These are phyloP conservation scores for Zymoseptoria tritici DNA, from an alignment of 2,329 filamentous ascomycete genomes.

Conservation along the genomic window DNA sequence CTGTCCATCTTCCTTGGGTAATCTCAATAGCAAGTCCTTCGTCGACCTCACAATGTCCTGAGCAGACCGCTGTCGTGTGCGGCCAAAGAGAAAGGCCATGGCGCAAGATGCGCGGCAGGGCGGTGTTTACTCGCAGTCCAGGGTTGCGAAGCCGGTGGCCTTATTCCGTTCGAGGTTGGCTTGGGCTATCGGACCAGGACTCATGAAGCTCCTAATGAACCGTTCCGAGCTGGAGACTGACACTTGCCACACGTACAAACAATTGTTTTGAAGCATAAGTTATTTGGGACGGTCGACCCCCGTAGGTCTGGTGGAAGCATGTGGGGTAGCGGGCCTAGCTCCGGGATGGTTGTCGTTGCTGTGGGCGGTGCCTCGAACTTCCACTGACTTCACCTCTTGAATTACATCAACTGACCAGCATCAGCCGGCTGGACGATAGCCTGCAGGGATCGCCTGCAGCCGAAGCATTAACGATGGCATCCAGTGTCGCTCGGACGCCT, in stretches of 20 bases:
- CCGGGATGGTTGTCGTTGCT: not conserved
- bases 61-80: constrained; percentile 54
- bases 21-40: constrained; percentile 55
- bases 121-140: not conserved
- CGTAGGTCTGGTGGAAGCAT: not conserved
- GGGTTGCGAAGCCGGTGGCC: not conserved
- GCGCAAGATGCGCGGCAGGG: constrained; percentile 12
- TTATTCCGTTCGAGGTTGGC: not conserved
- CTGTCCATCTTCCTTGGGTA: constrained; percentile 45
- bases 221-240: not conserved
- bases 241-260: not conserved
- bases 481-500: no score
- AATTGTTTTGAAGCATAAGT: not conserved
- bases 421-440: not conserved
- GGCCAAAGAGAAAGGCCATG: constrained; percentile 66
- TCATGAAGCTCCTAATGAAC: not conserved
- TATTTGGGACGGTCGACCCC: not conserved
- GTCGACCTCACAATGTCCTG: constrained; percentile 56
- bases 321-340: not conserved
- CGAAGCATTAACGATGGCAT: not conserved
- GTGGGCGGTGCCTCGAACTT: not conserved
- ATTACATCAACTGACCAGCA: not conserved
- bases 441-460: not conserved
- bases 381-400: not conserved
- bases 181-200: not conserved